Evolutionary conservation across 2,329 filamentous ascomycete species (phyloP).

Genomic region (Aschersonia sp.): DNA sequence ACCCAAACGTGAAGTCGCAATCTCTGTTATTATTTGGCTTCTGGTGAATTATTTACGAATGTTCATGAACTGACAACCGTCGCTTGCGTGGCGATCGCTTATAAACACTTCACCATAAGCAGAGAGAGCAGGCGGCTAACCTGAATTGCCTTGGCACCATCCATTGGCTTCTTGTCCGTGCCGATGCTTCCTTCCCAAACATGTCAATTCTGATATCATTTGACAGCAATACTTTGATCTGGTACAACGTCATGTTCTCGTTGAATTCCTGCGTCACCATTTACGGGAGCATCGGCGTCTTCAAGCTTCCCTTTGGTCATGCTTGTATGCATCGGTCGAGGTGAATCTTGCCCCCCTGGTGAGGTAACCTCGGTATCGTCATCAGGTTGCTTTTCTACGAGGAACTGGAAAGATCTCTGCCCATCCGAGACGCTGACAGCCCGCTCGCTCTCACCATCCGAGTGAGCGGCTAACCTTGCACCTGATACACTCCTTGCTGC

Average conservation of each 20-base stretch:
- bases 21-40: too few species aligned
- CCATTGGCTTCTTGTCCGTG: background rate
- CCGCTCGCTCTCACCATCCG: constrained; percentile 45
- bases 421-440: constrained; percentile 47
- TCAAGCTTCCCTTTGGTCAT: background rate
- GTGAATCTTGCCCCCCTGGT: background rate
- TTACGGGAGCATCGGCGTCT: constrained; percentile 1
- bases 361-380: background rate
- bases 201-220: background rate
- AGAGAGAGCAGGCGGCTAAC: background rate
- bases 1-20: too few species aligned
- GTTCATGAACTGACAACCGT: too few species aligned
- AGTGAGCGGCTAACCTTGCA: constrained; percentile 30
- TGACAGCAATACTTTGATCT: constrained; percentile 8
- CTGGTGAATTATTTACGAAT: too few species aligned
- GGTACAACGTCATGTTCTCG: constrained; percentile 14
- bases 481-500: constrained; percentile 26
- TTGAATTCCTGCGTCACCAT: constrained; percentile 8
- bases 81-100: too few species aligned
- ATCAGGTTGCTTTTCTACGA: constrained; percentile 22
- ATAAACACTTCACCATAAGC: background rate
- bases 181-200: background rate
- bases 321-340: background rate
- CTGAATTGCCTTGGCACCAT: too few species aligned
- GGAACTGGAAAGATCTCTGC: constrained; percentile 38